Percentiles rank a stretch among this genome's conserved stretches.
Evolutionary conservation across 2,329 filamentous ascomycete genomes (phyloP).

Genomic region (Coniochaeta sp.): DNA sequence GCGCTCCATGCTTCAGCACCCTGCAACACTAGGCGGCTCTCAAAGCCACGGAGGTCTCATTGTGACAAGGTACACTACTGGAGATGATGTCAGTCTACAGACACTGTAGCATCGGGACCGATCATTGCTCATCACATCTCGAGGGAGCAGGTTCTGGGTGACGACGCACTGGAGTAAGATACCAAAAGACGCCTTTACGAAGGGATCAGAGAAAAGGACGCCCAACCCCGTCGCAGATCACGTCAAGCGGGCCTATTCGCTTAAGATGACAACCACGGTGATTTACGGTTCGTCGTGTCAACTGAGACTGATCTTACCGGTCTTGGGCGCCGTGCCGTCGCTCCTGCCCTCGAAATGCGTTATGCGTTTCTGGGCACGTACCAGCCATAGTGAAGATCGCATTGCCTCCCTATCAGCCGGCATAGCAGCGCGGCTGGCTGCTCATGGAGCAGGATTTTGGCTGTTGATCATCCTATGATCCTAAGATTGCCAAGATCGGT

Average conservation of each 20-base stretch:
- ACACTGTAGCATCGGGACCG: background rate
- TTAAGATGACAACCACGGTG: no score
- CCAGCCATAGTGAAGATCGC: background rate
- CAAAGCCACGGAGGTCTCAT: background rate
- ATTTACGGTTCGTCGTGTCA: background rate
- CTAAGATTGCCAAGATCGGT: background rate
- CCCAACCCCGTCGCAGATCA: background rate
- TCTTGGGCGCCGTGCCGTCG: background rate
- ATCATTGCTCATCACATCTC: background rate
- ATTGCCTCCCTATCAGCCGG: background rate
- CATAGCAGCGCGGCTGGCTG: background rate
- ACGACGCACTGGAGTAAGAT: background rate
- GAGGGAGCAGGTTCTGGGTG: background rate
- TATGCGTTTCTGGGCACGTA: conserved; percentile 1
- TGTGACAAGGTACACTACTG: background rate
- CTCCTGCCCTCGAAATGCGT: background rate
- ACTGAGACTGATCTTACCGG: background rate
- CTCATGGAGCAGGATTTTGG: background rate
- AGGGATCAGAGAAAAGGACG: background rate
- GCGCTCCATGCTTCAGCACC: background rate
- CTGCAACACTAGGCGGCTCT: background rate
- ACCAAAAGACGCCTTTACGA: background rate
- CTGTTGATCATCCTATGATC: background rate
- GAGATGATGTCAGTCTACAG: background rate
- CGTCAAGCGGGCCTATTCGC: background rate